Evolutionary conservation across 1,139 yeast genomes (phyloP).

Genomic region (Suhomyces taliae): DNA sequence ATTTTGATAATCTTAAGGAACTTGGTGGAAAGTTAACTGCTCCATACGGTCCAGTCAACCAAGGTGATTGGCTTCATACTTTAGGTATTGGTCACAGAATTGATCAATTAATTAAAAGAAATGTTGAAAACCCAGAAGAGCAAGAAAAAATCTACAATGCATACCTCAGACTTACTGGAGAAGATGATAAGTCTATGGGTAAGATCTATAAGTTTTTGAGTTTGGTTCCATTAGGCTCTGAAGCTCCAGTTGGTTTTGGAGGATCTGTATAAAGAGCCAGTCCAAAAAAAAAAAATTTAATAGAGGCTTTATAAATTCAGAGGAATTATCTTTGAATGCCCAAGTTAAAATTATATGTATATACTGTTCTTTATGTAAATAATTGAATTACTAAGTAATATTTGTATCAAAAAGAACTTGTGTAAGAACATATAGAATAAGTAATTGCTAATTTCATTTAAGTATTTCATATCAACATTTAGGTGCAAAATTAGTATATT

Average conservation of each 20-base stretch:
- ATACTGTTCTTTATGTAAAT: too few species aligned
- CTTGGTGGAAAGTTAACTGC: slow-evolving; percentile 21
- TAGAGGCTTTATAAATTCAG: too few species aligned
- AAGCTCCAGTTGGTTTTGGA: slow-evolving; percentile 40
- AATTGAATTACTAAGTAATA: too few species aligned
- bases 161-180: slow-evolving; percentile 64
- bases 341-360: too few species aligned
- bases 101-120: slow-evolving; percentile 46
- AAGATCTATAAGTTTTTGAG: slow-evolving; percentile 72
- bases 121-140: slow-evolving; percentile 29
- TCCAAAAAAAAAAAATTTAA: too few species aligned
- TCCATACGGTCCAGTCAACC: slow-evolving; percentile 64
- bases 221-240: slow-evolving; percentile 50
- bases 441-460: too few species aligned
- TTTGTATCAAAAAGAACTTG: too few species aligned
- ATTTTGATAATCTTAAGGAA: slow-evolving; percentile 57
- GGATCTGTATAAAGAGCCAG: slow-evolving; percentile 1
- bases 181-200: slow-evolving; percentile 71
- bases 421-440: too few species aligned
- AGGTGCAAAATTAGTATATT: too few species aligned
- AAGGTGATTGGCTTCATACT: slow-evolving; percentile 77
- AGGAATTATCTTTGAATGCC: too few species aligned
- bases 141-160: slow-evolving; percentile 54
- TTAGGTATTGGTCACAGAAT: slow-evolving; percentile 78
- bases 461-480: too few species aligned